Evolutionary conservation across 306 rosid species (phyloP).

Genomic region (Corylus heterophylla): DNA sequence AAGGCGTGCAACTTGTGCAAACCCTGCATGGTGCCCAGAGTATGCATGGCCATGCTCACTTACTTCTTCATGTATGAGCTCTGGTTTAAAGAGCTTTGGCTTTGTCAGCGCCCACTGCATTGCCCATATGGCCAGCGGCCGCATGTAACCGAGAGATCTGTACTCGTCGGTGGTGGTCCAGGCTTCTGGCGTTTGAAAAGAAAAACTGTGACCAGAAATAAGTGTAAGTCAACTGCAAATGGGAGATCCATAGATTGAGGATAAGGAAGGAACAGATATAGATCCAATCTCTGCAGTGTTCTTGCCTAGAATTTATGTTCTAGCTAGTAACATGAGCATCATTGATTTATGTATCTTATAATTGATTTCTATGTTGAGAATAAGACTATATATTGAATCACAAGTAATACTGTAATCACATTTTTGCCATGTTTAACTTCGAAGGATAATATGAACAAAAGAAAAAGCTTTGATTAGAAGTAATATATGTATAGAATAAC

Average conservation of each 20-base stretch:
- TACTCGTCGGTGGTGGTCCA: slow-evolving; percentile 69
- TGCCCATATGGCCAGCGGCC: slow-evolving; percentile 97
- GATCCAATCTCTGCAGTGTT: too few relatives aligned
- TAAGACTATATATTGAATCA: too few relatives aligned
- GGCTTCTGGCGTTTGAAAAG: slow-evolving; percentile 97
- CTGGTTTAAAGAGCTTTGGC: slow-evolving; percentile 34
- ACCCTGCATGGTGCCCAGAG: slow-evolving; percentile 56
- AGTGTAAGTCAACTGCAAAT: slow-evolving; percentile 23
- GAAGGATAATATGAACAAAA: too few relatives aligned
- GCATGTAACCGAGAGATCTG: slow-evolving; percentile 82
- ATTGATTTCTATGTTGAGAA: too few relatives aligned
- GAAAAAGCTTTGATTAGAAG: too few relatives aligned
- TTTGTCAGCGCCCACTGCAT: slow-evolving; percentile 92
- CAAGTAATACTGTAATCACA: too few relatives aligned
- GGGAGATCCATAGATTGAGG: not conserved
- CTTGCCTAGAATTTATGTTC: too few relatives aligned
- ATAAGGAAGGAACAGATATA: too few relatives aligned
- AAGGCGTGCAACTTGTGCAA: slow-evolving; percentile 65
- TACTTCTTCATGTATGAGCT: slow-evolving; percentile 38
- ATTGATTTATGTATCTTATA: too few relatives aligned
- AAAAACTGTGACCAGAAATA: slow-evolving; percentile 55
- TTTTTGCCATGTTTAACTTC: too few relatives aligned
- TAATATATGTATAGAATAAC: too few relatives aligned
- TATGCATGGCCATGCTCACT: slow-evolving; percentile 41
- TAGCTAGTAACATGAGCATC: too few relatives aligned